phyloP scores from a whole-genome alignment of 2,329 filamentous ascomycete genomes.

The Colletotrichum navitas region DNA sequence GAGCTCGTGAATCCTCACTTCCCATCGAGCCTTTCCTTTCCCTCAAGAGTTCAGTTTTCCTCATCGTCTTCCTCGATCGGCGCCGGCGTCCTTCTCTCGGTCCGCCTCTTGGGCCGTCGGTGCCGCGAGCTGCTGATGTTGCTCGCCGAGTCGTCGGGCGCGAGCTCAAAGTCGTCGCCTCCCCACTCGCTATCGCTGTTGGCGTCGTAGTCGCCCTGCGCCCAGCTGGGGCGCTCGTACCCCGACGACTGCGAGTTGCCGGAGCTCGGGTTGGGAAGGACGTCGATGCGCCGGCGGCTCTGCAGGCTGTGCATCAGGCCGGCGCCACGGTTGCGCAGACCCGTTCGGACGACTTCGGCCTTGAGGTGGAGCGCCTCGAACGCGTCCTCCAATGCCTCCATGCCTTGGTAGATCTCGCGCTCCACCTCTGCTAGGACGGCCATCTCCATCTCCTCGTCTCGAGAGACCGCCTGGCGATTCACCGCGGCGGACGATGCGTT shows the following conservation, averaged over 20 bases:
- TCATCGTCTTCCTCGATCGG: constrained; percentile 80
- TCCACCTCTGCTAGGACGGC: constrained; percentile 91
- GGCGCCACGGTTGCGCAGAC: constrained; percentile 84
- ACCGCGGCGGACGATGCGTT: constrained; percentile 63
- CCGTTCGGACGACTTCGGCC: constrained; percentile 83
- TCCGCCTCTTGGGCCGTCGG: constrained; percentile 74
- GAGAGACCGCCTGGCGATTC: constrained; percentile 75
- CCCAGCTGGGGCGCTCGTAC: constrained; percentile 63
- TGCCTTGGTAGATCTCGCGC: constrained; percentile 90
- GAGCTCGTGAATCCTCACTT: constrained; percentile 15
- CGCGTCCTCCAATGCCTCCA: constrained; percentile 94
- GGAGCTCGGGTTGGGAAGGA: constrained; percentile 62
- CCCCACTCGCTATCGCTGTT: constrained; percentile 70
- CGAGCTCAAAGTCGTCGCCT: constrained; percentile 71
- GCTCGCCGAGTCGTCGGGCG: constrained; percentile 84
- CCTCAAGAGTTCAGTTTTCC: constrained; percentile 57
- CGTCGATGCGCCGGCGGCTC: constrained; percentile 69
- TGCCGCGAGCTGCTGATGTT: constrained; percentile 81
- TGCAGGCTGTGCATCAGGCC: constrained; percentile 77
- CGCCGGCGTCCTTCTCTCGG: constrained; percentile 78
- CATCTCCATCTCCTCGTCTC: constrained; percentile 95
- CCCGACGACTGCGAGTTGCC: constrained; percentile 60
- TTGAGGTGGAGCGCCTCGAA: constrained; percentile 91
- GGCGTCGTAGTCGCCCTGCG: constrained; percentile 61
- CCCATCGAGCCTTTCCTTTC: neutral